Evolutionary conservation across 345 rosid genomes (phyloP).

Genomic region (Barbarea vulgaris): DNA sequence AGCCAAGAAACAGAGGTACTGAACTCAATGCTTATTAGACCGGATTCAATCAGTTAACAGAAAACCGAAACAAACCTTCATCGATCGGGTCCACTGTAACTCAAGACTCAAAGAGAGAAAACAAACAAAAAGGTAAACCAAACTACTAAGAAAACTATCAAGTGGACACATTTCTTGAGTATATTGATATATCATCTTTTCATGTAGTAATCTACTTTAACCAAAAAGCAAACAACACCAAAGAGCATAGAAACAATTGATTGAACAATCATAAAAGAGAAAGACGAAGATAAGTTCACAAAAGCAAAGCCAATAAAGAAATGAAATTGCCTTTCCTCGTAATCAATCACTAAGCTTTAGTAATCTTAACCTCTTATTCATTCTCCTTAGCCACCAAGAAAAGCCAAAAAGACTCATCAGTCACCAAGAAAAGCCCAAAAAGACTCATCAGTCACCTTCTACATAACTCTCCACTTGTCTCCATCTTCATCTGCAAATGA

Average conservation of each 20-base stretch:
- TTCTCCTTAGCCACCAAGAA: slow-evolving; percentile 46
- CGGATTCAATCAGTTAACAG: background rate
- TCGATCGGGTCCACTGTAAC: background rate
- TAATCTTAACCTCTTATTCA: slow-evolving; percentile 8
- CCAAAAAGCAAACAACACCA: slow-evolving; percentile 38
- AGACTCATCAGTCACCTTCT: slow-evolving; percentile 25
- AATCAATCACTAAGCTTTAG: slow-evolving; percentile 31
- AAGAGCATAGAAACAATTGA: slow-evolving; percentile 33
- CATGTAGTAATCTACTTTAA: slow-evolving; percentile 33
- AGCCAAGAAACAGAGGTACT: background rate
- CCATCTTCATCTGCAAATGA: slow-evolving; percentile 24
- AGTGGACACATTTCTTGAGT: slow-evolving; percentile 1
- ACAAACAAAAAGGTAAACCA: slow-evolving; percentile 14
- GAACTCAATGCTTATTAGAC: background rate
- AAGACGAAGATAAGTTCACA: slow-evolving; percentile 12
- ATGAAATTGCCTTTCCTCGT: slow-evolving; percentile 34
- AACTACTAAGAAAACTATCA: slow-evolving; percentile 32
- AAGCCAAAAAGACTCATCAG: slow-evolving; percentile 44
- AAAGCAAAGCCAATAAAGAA: slow-evolving; percentile 43
- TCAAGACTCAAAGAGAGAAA: slow-evolving; percentile 12
- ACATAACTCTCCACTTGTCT: slow-evolving; percentile 32
- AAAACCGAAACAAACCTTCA: slow-evolving; percentile 2
- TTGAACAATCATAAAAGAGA: slow-evolving; percentile 29
- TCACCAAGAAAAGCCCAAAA: slow-evolving; percentile 42
- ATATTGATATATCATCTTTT: slow-evolving; percentile 10